A percentile compares a stretch with the other conserved stretches of the same genome.
Evolutionary conservation across 345 rosid genomes (phyloP).

Genomic region (Nasturtium officinale): DNA sequence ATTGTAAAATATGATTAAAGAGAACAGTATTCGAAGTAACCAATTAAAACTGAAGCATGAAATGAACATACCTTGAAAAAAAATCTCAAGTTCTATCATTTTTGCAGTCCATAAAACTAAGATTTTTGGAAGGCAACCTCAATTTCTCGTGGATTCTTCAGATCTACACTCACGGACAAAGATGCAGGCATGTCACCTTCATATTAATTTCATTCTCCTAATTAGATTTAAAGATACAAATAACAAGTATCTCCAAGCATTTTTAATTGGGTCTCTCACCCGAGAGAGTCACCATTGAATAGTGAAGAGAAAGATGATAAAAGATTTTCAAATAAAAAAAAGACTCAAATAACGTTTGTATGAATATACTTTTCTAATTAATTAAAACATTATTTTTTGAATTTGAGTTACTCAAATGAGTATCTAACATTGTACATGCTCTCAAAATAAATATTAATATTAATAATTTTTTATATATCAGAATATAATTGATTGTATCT

Average conservation of each 20-base stretch:
- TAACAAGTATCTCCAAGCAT: too few relatives aligned
- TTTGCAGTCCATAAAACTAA: not conserved
- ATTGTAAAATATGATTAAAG: not conserved
- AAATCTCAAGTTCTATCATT: conserved; percentile 11
- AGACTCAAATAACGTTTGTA: too few relatives aligned
- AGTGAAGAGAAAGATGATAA: too few relatives aligned
- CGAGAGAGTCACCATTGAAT: too few relatives aligned
- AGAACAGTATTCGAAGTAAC: not conserved
- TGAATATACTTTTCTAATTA: too few relatives aligned
- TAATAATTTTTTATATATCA: not conserved
- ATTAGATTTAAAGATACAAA: conserved; percentile 16
- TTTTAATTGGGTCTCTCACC: too few relatives aligned
- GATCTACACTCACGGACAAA: conserved; percentile 13
- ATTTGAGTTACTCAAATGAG: too few relatives aligned
- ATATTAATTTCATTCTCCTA: not conserved
- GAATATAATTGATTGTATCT: not conserved
- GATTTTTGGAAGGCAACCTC: not conserved
- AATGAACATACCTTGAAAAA: conserved; percentile 12
- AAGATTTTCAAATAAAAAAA: too few relatives aligned
- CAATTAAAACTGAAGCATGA: not conserved
- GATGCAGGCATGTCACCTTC: not conserved
- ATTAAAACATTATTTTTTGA: too few relatives aligned
- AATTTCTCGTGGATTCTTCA: conserved; percentile 14
- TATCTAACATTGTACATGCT: too few relatives aligned
- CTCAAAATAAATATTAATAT: not conserved